Evolutionary conservation across 257 asterid species (phyloP).

Genomic region (Jasminum sambac): DNA sequence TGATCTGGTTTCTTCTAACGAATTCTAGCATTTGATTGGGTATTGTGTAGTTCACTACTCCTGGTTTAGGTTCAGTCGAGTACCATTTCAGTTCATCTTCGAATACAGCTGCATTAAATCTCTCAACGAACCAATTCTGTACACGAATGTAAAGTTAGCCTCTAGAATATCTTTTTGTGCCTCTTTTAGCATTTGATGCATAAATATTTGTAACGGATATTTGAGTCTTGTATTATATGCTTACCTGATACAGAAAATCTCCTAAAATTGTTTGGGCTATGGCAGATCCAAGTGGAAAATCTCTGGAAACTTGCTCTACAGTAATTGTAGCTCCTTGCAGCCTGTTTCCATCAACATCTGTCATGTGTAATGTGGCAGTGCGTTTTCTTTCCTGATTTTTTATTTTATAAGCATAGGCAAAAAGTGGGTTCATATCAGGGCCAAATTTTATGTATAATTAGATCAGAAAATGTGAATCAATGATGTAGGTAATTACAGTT

Average conservation of each 20-base stretch:
- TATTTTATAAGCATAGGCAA: background rate
- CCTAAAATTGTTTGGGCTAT: constrained; percentile 46
- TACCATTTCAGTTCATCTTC: constrained; percentile 74
- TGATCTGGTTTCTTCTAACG: constrained; percentile 38
- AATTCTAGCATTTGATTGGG: constrained; percentile 59
- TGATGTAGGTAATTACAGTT: constrained; percentile 30
- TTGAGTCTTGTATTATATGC: background rate
- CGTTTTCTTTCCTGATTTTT: constrained; percentile 54
- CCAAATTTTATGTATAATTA: background rate
- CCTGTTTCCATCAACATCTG: constrained; percentile 42
- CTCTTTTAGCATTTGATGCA: background rate
- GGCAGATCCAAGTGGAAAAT: constrained; percentile 62
- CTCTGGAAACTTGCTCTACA: constrained; percentile 51
- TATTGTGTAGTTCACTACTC: constrained; percentile 54
- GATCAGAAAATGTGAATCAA: background rate
- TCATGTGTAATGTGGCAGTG: constrained; percentile 39
- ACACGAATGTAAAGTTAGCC: background rate
- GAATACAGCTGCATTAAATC: constrained; percentile 73
- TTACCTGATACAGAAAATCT: constrained; percentile 50
- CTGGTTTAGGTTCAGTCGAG: constrained; percentile 47
- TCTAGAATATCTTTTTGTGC: background rate
- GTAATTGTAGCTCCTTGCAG: constrained; percentile 42
- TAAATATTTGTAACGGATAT: background rate
- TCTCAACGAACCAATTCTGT: constrained; percentile 53
- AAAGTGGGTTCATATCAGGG: background rate